Base-by-base conservation (phyloP, 2,329 filamentous ascomycete genomes). In the Tolypocladium ovalisporum region DNA sequence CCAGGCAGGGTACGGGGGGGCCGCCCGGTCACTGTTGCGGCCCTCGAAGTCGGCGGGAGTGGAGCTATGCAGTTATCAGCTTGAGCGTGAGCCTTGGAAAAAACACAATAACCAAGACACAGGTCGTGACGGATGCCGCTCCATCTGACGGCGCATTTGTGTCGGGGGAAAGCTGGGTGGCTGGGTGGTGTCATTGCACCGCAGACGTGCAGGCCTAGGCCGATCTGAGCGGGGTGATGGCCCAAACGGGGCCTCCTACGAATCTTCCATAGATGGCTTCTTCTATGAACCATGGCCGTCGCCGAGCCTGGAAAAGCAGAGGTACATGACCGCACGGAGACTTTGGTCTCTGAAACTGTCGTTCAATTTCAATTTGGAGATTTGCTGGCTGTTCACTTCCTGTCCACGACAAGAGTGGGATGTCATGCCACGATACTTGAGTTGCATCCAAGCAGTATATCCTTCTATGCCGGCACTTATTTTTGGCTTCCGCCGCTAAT, bases 401-500 rank as follows among this genome's bases (percentile, higher is more conserved):
- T 9, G 6, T n/a, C 24, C 12, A 12, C 47, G 10, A 19, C 47
- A 19, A 13, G 17, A n/a, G 37, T n/a, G 9, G 6, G 27, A 17
- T 13, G 47, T 34, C 47, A 34, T n/a, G 47, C 29, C 29, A 35
- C 29, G 1, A 4, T 1, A 10, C 27, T 3, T 24, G 54, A 51
- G 36, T 55, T 36, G 53, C 58, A 17, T 34, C 32, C 22, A 35
- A 51, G 9, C 7, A 1, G 12, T 3, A 55, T 44, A 44, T n/a
- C 37, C 54, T 47, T 37, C 52, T 55, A 52, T 35, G 55, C 56
- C 39, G 59, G 49, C 55, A 37, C 58, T 59, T 55, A 60, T 44
- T 56, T 57, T 52, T 56, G 47, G 56, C 55, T 61, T 47, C 60
- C 60, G 60, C 57, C 58, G 60, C 55, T 60, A 57, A 52, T 39